Evolutionary conservation across 768 basidiomycete genomes (phyloP).

Genomic region (Lactarius indigo): DNA sequence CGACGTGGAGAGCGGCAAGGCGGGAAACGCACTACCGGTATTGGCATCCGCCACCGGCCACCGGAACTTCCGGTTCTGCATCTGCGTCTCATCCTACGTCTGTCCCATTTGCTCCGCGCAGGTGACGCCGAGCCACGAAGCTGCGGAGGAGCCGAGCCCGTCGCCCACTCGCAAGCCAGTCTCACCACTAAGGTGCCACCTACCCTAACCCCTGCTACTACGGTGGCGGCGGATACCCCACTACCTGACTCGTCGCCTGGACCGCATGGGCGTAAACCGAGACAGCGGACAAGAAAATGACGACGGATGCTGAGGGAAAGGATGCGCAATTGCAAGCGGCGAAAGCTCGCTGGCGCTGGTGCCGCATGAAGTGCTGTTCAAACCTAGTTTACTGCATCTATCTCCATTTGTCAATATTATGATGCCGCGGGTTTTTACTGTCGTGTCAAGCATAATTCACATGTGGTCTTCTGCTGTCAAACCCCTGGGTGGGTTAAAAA

Average conservation of each 20-base stretch:
- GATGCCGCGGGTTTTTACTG: not conserved
- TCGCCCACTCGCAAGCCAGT: not conserved
- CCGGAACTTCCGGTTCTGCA: not conserved
- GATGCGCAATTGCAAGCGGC: slow-evolving; percentile 19
- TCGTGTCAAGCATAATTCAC: not conserved
- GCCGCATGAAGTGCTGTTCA: not conserved
- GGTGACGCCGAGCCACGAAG: not conserved
- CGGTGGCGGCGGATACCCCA: not conserved
- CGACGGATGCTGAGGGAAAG: slow-evolving; percentile 11
- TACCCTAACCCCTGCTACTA: too few relatives aligned
- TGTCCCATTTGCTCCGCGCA: not conserved
- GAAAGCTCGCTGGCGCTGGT: slow-evolving; percentile 4
- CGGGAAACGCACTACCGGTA: not conserved
- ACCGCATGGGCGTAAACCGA: slow-evolving; percentile 14
- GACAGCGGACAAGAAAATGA: slow-evolving; percentile 7
- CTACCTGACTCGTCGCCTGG: not conserved
- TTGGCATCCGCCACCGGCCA: too few relatives aligned
- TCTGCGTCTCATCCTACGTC: not conserved
- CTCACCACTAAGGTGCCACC: not conserved
- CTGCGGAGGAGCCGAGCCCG: not conserved
- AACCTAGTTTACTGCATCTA: not conserved
- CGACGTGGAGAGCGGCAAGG: slow-evolving; percentile 9
- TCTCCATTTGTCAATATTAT: not conserved
- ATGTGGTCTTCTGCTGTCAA: too few relatives aligned
- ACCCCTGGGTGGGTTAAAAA: too few relatives aligned